Evolutionary conservation across 164 flowering plant genomes (phyloP), one percentile per base, ranked within the genome.

Genomic region (Piper longum): DNA sequence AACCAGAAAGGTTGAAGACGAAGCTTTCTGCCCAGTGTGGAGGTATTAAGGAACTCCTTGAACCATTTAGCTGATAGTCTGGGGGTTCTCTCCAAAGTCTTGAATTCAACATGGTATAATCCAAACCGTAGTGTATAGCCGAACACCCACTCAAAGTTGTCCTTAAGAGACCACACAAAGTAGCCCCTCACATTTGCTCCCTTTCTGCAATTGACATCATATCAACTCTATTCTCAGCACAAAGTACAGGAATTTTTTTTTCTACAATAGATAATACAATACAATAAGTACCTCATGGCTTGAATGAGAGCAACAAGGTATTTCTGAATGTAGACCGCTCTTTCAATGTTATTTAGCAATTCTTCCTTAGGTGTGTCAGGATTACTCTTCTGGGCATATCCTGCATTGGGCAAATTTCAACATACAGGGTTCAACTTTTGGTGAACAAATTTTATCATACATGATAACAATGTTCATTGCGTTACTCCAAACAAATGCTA

Each of bases 51-150:
- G 66, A 77, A 80, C 42, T 48, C 41, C 6, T 61, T 36, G 61
- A 61, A 80, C 83, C 81, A 80, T 19, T 17, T 59, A 5, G 81
- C 83, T 18, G 83, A 80, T 48, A 71, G 72, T 71, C 73, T 80
- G 0, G 81, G 80, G 8, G 62, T 73, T n/a, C 83, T 66, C 26
- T 70, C 19, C 0, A 75, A 70, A 0, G 79, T 75, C 16, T 43
- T 13, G 7, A 57, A 69, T 51, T 80, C 79, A 2, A 80, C 79
- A 54, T 80, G 54, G 60, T 71, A 45, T 3, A 80, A 64, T 17
- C 83, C 83, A 62, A 75, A 77, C 14, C 67, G 65, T 4, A 54
- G 0, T 5, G 52, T 44, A 16, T 73, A 77, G 1, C 83, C 81
- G 44, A 12, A 3, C 8, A 41, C 0, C 83, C 83, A 80, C 65